These are phyloP conservation scores for Aspergillus ibericus DNA, from an alignment of 2,329 filamentous ascomycete species.

Conservation along the genomic window DNA sequence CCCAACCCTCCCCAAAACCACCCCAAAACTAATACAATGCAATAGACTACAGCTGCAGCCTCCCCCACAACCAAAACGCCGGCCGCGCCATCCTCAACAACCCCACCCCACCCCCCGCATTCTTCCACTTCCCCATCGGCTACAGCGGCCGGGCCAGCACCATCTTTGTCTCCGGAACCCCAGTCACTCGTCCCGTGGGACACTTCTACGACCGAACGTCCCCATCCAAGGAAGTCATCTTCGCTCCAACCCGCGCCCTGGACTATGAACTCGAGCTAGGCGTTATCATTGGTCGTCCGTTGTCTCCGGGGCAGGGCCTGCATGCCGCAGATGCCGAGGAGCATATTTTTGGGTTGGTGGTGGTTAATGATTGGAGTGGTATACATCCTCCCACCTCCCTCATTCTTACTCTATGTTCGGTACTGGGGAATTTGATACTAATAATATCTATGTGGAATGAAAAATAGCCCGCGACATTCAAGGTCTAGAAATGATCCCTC, in stretches of 20 bases:
- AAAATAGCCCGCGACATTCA: slow-evolving; percentile 56
- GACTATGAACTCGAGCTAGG: slow-evolving; percentile 49
- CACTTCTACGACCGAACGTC: slow-evolving; percentile 24
- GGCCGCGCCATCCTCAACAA: slow-evolving; percentile 28
- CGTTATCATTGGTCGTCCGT: slow-evolving; percentile 46
- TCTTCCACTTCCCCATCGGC: slow-evolving; percentile 52
- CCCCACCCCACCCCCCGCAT: slow-evolving; percentile 32
- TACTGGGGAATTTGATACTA: neutral
- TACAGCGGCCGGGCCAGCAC: slow-evolving; percentile 59
- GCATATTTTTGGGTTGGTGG: slow-evolving; percentile 62
- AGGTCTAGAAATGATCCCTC: slow-evolving; percentile 59
- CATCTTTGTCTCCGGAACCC: slow-evolving; percentile 52
- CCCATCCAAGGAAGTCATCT: slow-evolving; percentile 20
- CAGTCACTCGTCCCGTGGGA: slow-evolving; percentile 50
- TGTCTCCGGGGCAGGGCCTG: slow-evolving; percentile 39
- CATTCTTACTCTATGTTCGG: too few species aligned
- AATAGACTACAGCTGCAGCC: slow-evolving; percentile 41
- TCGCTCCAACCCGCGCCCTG: slow-evolving; percentile 29
- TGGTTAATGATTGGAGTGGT: slow-evolving; percentile 62
- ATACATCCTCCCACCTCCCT: neutral
- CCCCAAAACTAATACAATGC: slow-evolving; percentile 27
- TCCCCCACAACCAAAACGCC: slow-evolving; percentile 29
- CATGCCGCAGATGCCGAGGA: slow-evolving; percentile 52
- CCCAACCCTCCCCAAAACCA: slow-evolving; percentile 55
- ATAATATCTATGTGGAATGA: neutral